Evolutionary conservation across 192 early-diverging fungal species (phyloP).

Genomic region (Gaertneriomyces semiglobifer): DNA sequence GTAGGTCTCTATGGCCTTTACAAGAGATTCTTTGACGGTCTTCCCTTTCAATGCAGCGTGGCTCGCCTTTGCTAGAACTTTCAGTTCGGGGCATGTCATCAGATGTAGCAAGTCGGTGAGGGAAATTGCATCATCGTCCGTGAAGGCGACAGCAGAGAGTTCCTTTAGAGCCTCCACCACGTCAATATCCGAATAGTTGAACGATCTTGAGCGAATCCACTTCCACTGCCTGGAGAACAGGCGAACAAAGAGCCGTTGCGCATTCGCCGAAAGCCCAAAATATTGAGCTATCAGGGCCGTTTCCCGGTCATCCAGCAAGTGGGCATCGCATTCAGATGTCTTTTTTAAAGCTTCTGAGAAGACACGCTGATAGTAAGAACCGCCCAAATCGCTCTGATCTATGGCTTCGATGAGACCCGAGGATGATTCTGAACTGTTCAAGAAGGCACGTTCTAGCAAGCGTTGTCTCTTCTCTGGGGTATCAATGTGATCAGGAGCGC

Average conservation of each 20-base stretch:
- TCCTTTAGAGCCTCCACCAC: neutral
- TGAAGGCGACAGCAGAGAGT: no score
- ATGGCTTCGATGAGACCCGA: no score
- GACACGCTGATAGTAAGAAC: constrained; percentile 27
- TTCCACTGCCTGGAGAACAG: constrained; percentile 20
- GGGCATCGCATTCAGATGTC: constrained; percentile 8
- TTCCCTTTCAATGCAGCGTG: neutral
- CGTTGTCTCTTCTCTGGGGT: no score
- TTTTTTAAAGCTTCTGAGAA: constrained; percentile 18
- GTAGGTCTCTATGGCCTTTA: constrained; percentile 17
- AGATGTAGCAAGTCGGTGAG: neutral
- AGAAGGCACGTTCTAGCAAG: no score
- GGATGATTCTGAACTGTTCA: no score
- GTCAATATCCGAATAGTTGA: constrained; percentile 22
- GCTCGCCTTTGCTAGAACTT: constrained; percentile 12
- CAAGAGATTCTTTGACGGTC: neutral
- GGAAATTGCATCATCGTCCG: no score
- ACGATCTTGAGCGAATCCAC: constrained; percentile 9
- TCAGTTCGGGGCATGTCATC: constrained; percentile 8
- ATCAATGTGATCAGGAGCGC: no score
- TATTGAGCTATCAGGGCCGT: neutral
- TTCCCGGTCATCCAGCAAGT: constrained; percentile 11
- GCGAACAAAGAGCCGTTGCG: constrained; percentile 5
- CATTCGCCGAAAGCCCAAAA: neutral
- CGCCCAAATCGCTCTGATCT: no score